A percentile compares a stretch with the other conserved stretches of the same genome.
These are phyloP conservation scores for Scedosporium aurantiacum DNA, from an alignment of 2,329 filamentous ascomycete species.

Conservation along the genomic window DNA sequence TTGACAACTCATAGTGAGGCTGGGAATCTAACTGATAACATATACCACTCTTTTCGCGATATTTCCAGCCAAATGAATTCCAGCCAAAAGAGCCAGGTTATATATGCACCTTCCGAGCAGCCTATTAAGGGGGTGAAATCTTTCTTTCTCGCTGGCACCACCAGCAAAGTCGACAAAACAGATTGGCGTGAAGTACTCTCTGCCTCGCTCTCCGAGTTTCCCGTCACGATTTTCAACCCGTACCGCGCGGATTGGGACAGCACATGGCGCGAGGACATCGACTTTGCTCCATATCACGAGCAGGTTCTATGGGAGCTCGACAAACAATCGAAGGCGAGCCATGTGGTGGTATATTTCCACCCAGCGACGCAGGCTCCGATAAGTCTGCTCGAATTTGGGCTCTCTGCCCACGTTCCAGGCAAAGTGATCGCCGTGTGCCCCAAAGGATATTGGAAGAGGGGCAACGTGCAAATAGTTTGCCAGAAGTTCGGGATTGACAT, in stretches of 20 bases:
- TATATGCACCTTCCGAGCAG: slow-evolving; percentile 18
- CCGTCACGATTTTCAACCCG: slow-evolving; percentile 48
- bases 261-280: slow-evolving; percentile 37
- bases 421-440: slow-evolving; percentile 43
- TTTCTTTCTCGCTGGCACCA: slow-evolving; percentile 50
- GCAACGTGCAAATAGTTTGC: slow-evolving; percentile 50
- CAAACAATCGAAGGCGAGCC: slow-evolving; percentile 38
- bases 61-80: background rate
- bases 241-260: slow-evolving; percentile 44
- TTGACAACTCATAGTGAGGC: no score
- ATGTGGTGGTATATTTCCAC: slow-evolving; percentile 48
- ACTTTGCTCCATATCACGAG: slow-evolving; percentile 32
- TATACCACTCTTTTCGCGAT: no score
- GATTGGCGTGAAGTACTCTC: slow-evolving; percentile 42
- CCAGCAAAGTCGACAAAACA: slow-evolving; percentile 25
- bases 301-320: slow-evolving; percentile 54
- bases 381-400: slow-evolving; percentile 49
- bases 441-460: slow-evolving; percentile 42
- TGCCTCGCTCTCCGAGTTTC: slow-evolving; percentile 26
- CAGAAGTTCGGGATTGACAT: slow-evolving; percentile 32
- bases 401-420: slow-evolving; percentile 28
- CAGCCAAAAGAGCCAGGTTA: slow-evolving; percentile 14
- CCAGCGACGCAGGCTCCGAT: slow-evolving; percentile 40
- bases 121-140: slow-evolving; percentile 15
- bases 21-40: no score